phyloP scores from a whole-genome alignment of 2,329 filamentous ascomycete species.

The Cladorrhinum sp. region DNA sequence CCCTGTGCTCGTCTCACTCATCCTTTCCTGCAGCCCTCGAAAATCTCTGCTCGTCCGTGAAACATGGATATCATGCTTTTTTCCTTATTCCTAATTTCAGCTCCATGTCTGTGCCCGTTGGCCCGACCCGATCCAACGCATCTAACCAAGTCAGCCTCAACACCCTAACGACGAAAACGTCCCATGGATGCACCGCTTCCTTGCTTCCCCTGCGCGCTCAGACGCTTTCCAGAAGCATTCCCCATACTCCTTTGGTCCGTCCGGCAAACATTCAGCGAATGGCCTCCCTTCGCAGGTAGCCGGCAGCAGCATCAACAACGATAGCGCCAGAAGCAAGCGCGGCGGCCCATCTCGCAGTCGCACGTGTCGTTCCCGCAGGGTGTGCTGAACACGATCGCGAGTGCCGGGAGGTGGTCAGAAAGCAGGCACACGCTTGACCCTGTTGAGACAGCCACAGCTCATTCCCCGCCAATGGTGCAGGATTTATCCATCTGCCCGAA shows the following conservation, averaged over 20 bases:
- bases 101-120: slow-evolving; percentile 4
- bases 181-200: background rate
- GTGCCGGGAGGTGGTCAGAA: slow-evolving; percentile 6
- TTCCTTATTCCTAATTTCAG: background rate
- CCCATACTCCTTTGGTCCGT: background rate
- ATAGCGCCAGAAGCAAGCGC: background rate
- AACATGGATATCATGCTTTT: background rate
- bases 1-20: background rate
- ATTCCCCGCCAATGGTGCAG: slow-evolving; percentile 12
- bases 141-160: slow-evolving; percentile 1
- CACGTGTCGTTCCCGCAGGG: background rate
- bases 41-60: background rate
- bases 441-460: slow-evolving; percentile 14
- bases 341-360: background rate
- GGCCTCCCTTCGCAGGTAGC: background rate
- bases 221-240: slow-evolving; percentile 14
- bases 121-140: background rate
- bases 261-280: background rate
- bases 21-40: background rate
- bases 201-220: background rate
- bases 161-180: slow-evolving; percentile 1
- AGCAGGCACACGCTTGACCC: slow-evolving; percentile 9
- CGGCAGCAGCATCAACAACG: background rate
- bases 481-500: slow-evolving; percentile 28
- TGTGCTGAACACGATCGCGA: background rate